Conservation (phyloP, 2,329 filamentous ascomycete genomes). For the Xylariaceae sp. region DNA sequence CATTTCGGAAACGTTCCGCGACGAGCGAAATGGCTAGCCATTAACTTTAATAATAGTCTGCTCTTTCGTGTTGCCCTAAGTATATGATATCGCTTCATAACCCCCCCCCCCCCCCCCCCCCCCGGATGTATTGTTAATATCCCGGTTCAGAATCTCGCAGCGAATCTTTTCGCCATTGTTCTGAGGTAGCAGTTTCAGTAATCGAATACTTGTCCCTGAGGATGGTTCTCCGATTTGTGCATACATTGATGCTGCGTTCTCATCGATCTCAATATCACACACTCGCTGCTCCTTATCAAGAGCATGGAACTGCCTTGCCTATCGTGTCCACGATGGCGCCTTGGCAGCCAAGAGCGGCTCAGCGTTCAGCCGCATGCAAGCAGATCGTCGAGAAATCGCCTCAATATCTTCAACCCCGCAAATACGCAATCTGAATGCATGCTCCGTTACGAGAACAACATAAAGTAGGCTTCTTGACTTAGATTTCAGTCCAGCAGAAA, state of each 20-base stretch:
- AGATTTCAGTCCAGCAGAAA: too few species aligned
- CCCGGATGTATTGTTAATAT: not conserved
- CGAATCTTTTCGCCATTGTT: not conserved
- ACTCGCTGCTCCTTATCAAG: not conserved
- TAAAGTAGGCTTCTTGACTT: too few species aligned
- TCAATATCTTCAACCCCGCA: not conserved
- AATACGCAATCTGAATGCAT: too few species aligned
- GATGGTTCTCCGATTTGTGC: not conserved
- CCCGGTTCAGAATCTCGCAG: constrained; percentile 13
- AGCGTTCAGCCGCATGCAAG: constrained; percentile 4
- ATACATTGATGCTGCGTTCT: constrained; percentile 12
- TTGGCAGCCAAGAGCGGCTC: not conserved
- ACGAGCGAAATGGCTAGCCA: constrained; percentile 15
- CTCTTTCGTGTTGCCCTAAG: constrained; percentile 24
- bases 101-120: too few species aligned
- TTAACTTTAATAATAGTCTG: constrained; percentile 14
- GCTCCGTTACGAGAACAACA: too few species aligned
- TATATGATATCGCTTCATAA: constrained; percentile 33
- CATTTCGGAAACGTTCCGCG: constrained; percentile 19
- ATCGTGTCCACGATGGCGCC: not conserved
- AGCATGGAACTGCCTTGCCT: not conserved
- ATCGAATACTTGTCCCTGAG: constrained; percentile 6
- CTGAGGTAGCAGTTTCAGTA: constrained; percentile 12
- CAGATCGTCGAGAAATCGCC: not conserved
- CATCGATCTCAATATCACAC: not conserved